A percentile compares a stretch with the other conserved stretches of the same genome.
Conservation (phyloP, 108 stramenopile species). For the Cyclotella choctawhatcheeana region DNA sequence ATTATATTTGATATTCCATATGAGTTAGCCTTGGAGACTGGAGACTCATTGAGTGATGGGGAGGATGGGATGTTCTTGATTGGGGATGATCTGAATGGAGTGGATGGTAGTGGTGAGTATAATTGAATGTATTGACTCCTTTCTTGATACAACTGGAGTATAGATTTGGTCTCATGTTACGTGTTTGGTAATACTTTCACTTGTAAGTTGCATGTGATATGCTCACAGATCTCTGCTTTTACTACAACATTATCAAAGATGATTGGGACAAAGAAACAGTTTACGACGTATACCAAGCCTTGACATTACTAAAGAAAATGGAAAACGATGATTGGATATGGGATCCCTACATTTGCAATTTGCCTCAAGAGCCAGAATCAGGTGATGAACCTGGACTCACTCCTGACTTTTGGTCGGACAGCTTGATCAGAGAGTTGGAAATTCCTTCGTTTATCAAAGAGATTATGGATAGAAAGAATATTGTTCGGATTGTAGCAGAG, state of each 20-base stretch:
- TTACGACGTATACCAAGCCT: conserved; percentile 28
- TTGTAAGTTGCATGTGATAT: not conserved
- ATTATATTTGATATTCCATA: conserved; percentile 22
- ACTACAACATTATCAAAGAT: not conserved
- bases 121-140: not conserved
- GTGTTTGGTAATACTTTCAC: too few species aligned
- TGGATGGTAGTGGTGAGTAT: not conserved
- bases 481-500: not conserved
- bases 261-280: conserved; percentile 8
- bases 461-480: conserved; percentile 12
- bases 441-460: conserved; percentile 10
- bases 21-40: conserved; percentile 6
- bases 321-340: not conserved
- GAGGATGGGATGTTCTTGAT: not conserved
- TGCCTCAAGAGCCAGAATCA: conserved; percentile 11
- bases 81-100: not conserved
- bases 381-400: conserved; percentile 20
- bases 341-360: conserved; percentile 13
- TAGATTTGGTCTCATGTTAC: too few species aligned
- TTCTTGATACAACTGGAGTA: too few species aligned
- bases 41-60: conserved; percentile 6
- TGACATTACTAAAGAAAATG: conserved; percentile 14
- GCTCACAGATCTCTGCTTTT: not conserved
- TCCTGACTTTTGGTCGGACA: conserved; percentile 27
- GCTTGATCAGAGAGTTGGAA: not conserved